These are phyloP conservation scores for Brassica juncea DNA, from an alignment of 345 rosid genomes.

Conservation along the genomic window DNA sequence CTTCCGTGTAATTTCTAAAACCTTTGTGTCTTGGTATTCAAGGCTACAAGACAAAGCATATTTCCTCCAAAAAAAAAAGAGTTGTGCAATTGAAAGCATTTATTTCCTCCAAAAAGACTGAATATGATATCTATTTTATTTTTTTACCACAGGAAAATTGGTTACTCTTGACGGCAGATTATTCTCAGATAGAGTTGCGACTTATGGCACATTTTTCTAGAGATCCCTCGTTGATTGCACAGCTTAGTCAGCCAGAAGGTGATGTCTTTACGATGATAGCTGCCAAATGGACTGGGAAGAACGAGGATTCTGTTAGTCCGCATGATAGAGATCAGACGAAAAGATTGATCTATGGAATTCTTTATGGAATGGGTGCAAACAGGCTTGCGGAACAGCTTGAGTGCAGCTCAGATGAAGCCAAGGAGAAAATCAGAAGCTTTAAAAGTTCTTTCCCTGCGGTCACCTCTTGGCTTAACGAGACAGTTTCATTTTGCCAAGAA, in stretches of 20 bases:
- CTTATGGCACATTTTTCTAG: conserved; percentile 93
- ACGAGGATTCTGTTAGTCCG: conserved; percentile 58
- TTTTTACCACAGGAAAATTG: conserved; percentile 70
- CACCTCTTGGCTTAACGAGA: conserved; percentile 77
- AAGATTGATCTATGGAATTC: conserved; percentile 92
- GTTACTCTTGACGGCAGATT: conserved; percentile 88
- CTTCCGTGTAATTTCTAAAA: not conserved
- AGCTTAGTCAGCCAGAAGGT: conserved; percentile 72
- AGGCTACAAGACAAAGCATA: conserved; percentile 13
- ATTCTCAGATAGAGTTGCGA: conserved; percentile 95
- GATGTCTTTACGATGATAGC: conserved; percentile 94
- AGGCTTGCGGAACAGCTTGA: conserved; percentile 86
- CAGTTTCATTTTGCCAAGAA: conserved; percentile 64
- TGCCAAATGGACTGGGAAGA: conserved; percentile 81
- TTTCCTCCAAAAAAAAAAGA: not conserved
- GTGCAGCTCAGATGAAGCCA: conserved; percentile 82
- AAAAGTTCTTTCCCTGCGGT: conserved; percentile 84
- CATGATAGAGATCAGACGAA: conserved; percentile 87
- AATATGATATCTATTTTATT: not conserved
- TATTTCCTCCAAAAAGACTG: not conserved
- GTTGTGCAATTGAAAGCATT: conserved; percentile 22
- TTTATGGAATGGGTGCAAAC: conserved; percentile 98
- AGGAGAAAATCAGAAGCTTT: conserved; percentile 75
- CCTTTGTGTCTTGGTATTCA: conserved; percentile 18
- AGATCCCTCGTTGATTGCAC: conserved; percentile 72